A percentile compares a stretch with the other conserved stretches of the same genome.
phyloP scores from a whole-genome alignment of 1,139 yeast species.

The Scheffersomyces insectosa region DNA sequence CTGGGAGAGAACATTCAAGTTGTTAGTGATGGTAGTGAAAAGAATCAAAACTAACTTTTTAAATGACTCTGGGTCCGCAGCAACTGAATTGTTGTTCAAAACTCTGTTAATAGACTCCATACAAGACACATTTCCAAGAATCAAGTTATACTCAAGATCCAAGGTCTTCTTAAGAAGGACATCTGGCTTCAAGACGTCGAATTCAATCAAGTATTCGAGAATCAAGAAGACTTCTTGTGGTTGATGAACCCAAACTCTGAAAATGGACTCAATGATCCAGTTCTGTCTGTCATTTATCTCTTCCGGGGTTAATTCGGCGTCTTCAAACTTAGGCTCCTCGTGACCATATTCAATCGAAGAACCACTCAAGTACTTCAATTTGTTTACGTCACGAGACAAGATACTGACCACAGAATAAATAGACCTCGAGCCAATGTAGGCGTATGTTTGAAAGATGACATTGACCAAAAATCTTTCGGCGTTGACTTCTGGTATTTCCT shows the following conservation, averaged over 20 bases:
- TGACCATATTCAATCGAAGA: slow-evolving; percentile 28
- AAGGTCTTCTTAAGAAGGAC: slow-evolving; percentile 48
- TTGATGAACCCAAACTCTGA: slow-evolving; percentile 77
- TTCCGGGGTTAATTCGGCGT: slow-evolving; percentile 41
- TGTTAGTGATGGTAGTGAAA: slow-evolving; percentile 35
- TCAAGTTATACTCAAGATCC: slow-evolving; percentile 30
- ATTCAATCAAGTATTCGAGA: slow-evolving; percentile 60
- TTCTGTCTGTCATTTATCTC: slow-evolving; percentile 31
- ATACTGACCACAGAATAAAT: slow-evolving; percentile 81
- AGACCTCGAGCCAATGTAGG: slow-evolving; percentile 86
- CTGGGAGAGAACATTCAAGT: slow-evolving; percentile 33
- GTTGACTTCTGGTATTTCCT: slow-evolving; percentile 26
- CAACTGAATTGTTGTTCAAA: slow-evolving; percentile 19
- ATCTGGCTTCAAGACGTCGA: slow-evolving; percentile 45
- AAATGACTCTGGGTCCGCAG: slow-evolving; percentile 8
- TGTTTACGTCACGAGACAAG: slow-evolving; percentile 55
- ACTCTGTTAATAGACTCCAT: slow-evolving; percentile 47
- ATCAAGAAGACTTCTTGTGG: slow-evolving; percentile 81
- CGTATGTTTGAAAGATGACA: slow-evolving; percentile 67
- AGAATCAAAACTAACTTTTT: slow-evolving; percentile 31
- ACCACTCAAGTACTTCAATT: slow-evolving; percentile 49
- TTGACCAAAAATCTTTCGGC: slow-evolving; percentile 54
- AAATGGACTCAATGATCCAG: slow-evolving; percentile 62
- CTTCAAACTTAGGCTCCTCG: slow-evolving; percentile 36
- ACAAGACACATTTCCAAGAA: slow-evolving; percentile 46